Base-by-base conservation (phyloP, 2,329 filamentous ascomycete species). In the Aspergillus persii region DNA sequence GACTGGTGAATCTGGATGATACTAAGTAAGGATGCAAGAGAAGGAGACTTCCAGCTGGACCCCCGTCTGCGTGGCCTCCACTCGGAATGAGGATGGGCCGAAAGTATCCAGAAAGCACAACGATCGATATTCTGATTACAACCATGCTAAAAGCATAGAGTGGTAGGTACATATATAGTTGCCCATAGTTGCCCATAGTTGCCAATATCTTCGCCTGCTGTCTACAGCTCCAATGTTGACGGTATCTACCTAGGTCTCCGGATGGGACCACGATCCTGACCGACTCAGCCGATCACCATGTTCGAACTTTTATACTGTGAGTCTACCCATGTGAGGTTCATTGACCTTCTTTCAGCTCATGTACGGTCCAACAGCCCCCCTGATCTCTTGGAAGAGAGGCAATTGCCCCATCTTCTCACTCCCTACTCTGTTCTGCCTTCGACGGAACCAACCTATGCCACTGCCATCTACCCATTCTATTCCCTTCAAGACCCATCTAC, bases 181-280 rank as follows among this genome's bases (percentile, higher is more conserved):
- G 18, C 18, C 18, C 2, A 23, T 23, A 23, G 18, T 23, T 23
- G 18, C 18, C 18, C 2, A 23, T 23, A 23, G 18, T 23, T 23
- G 18, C 18, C 18, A 23, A 31, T 33, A 44, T 18, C 12, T 49
- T 31, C 29, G 48, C n/a, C 31, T n/a, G 36, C 7, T 15, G n/a
- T n/a, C n/a, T 15, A 41, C 36, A 41, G 36, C 7, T 41, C 36
- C 5, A 6, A 54, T n/a, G 33, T 50, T 47, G 29, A 53, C 31
- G 18, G 52, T 30, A 5, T 18, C 15, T 44, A 51, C 56, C 50
- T 56, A 80, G 80, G 79, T 77, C 80, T 7, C 74, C 82, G 15
- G 85, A 88, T 68, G 85, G 85, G 6, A 86, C 83, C 1, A 81
- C 79, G 26, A 68, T 88, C 27, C 68, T 88, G 59, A 83, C 84